Base-by-base conservation (phyloP, 768 basidiomycete genomes). In the Leccinum subgranulosum region DNA sequence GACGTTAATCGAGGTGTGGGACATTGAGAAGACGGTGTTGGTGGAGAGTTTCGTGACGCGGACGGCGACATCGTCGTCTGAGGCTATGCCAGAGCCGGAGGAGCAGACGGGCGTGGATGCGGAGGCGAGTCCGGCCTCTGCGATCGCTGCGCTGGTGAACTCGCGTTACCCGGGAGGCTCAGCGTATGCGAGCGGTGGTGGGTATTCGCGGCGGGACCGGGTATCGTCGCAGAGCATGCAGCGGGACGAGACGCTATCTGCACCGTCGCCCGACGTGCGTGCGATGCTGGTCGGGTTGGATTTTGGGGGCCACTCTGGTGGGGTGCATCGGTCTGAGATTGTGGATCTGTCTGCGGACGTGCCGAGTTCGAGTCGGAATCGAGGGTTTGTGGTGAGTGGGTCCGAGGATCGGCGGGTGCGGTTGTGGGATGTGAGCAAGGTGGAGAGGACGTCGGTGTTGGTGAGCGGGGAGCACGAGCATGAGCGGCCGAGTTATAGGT, bases 361-460 rank as follows among this genome's bases (percentile, higher is more conserved):
- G 23, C 71, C 70, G 34, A 65, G 69, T 12, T 71, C 76, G 19
- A 72, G 73, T n/a, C 75, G 79, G 21, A 74, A 76, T 31, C 77
- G 82, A 33, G 92, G 90, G 0, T 98, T 86, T 69, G 79, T 96
- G 71, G 74, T 98, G 28, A 93, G 84, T 23, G 96, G 92, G 1
- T 96, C 94, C 0, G 92, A 95, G 64, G 97, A 99, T 72, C 81
- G 88, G 50, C 87, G 86, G 63, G 79, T 99, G 41, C 80, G 93
- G 25, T 78, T 92, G 60, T 98, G 94, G 94, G 94, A 98, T 71
- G 69, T 97, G 57, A 83, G 77, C 8, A 83, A 80, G 63, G 70
- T 86, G 27, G 86, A 90, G 56, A 81, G 86, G 29, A 92, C 94
- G 11, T 78, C 82, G 0, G 80, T 98, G 19, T 74, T 98, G 54